Evolutionary conservation across 352 stramenopile genomes (phyloP).

Genomic region (Chloridella minuta): DNA sequence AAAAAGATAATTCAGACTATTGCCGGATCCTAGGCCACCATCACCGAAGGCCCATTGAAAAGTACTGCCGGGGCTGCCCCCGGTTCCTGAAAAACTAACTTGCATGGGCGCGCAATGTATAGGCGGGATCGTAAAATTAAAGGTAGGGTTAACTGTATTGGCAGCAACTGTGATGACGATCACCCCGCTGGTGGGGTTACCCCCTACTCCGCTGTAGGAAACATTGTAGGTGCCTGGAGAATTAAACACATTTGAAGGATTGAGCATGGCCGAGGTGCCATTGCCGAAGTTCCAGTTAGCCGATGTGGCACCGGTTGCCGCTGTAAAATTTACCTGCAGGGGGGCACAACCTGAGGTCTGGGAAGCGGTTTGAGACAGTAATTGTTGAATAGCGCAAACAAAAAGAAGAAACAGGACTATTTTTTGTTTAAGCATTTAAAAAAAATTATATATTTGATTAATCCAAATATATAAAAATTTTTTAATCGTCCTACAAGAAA

Average conservation of each 20-base stretch:
- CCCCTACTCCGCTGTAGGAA: not conserved
- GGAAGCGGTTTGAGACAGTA: no score
- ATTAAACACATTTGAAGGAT: not conserved
- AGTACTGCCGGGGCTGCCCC: not conserved
- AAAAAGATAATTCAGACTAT: not conserved
- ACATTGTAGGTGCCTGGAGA: not conserved
- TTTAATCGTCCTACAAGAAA: not conserved
- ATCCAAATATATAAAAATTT: not conserved
- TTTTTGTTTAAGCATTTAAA: not conserved
- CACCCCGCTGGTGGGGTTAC: not conserved
- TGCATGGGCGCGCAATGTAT: not conserved
- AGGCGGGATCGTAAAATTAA: not conserved
- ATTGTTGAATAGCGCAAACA: no score
- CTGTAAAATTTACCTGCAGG: not conserved
- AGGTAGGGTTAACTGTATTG: not conserved
- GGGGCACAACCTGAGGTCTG: no score
- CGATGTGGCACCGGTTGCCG: not conserved
- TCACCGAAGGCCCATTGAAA: not conserved
- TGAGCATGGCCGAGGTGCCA: not conserved
- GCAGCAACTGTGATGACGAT: no score
- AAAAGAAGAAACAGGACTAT: not conserved
- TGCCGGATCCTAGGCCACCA: not conserved
- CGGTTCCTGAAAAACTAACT: not conserved
- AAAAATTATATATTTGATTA: constrained; percentile 5
- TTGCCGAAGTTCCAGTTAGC: not conserved